These are phyloP conservation scores for Schwanniomyces sp. DNA, from an alignment of 805 yeast species.

Conservation along the genomic window DNA sequence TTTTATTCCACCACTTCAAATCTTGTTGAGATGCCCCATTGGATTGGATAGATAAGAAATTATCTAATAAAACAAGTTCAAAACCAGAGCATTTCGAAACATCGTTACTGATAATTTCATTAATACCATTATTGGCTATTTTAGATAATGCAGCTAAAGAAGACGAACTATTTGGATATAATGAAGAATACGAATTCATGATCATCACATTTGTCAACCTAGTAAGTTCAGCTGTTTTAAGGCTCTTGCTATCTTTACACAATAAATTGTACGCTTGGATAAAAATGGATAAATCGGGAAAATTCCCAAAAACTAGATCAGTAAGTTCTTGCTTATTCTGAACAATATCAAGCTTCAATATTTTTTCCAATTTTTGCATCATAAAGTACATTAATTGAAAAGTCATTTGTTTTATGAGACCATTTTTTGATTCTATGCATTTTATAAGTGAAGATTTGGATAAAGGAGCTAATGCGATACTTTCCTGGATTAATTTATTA, in stretches of 20 bases:
- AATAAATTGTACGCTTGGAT: conserved; percentile 44
- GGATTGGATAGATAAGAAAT: conserved; percentile 52
- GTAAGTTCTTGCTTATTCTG: conserved; percentile 23
- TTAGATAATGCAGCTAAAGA: conserved; percentile 19
- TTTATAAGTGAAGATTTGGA: conserved; percentile 58
- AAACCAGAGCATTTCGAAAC: conserved; percentile 35
- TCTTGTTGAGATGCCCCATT: conserved; percentile 46
- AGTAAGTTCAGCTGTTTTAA: conserved; percentile 40
- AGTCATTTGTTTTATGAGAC: conserved; percentile 62
- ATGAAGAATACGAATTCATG: conserved; percentile 37
- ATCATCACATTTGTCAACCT: conserved; percentile 48
- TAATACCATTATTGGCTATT: conserved; percentile 15
- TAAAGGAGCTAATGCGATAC: conserved; percentile 63
- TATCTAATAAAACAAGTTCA: conserved; percentile 59
- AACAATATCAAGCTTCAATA: conserved; percentile 23
- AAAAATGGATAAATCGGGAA: conserved; percentile 55
- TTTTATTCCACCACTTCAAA: conserved; percentile 78
- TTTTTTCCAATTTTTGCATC: conserved; percentile 51
- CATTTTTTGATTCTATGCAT: conserved; percentile 44
- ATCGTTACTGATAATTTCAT: conserved; percentile 12
- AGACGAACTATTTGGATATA: conserved; percentile 26
- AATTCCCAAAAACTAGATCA: conserved; percentile 22
- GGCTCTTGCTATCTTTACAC: conserved; percentile 17
- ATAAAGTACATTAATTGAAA: conserved; percentile 57
- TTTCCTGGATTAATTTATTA: conserved; percentile 50